These are phyloP conservation scores for Hirschfeldia incana DNA, from an alignment of 345 rosid genomes.

Conservation along the genomic window DNA sequence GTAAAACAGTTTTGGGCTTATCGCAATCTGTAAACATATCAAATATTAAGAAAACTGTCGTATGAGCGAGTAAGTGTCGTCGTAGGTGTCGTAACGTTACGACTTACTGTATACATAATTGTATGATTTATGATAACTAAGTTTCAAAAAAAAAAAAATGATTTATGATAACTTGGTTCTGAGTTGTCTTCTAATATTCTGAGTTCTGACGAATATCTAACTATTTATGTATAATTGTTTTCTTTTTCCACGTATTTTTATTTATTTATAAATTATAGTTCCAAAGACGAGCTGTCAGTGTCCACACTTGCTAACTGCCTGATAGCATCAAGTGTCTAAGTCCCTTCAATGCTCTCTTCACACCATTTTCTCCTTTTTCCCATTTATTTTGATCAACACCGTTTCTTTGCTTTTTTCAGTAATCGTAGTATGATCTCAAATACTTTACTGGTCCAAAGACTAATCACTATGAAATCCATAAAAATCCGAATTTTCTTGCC, in stretches of 20 bases:
- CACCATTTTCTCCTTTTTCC: background rate
- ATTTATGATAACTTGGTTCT: background rate
- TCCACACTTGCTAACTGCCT: slow-evolving; percentile 20
- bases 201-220: background rate
- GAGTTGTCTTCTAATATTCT: background rate
- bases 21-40: background rate
- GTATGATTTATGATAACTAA: too few species aligned
- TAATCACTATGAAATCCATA: too few species aligned
- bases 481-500: too few species aligned
- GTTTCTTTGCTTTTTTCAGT: background rate
- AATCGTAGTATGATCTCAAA: too few species aligned
- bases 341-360: background rate
- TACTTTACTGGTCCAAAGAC: too few species aligned
- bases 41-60: background rate
- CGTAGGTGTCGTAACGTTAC: background rate
- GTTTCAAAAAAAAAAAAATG: too few species aligned
- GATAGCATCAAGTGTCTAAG: slow-evolving; percentile 10
- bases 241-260: background rate
- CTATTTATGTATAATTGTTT: background rate
- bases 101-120: background rate
- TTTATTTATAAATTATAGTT: background rate
- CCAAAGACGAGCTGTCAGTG: background rate
- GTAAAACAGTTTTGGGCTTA: background rate
- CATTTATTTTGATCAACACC: background rate
- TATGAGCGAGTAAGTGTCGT: background rate